Conservation (phyloP, 495 filamentous ascomycete species). For the Penicillium ucsense region DNA sequence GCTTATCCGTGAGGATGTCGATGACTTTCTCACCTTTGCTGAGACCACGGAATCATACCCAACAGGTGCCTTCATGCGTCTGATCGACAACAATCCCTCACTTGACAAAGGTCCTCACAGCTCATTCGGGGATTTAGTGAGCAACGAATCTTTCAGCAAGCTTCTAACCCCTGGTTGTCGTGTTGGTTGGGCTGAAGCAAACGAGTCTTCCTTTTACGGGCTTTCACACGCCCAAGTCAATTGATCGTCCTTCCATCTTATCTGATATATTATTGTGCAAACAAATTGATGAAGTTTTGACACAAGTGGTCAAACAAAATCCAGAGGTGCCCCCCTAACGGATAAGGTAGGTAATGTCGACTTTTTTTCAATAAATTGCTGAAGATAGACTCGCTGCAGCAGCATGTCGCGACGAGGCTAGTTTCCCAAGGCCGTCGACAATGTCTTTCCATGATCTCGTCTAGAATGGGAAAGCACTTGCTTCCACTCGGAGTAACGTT, state of each 20-base stretch:
- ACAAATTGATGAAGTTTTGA: not conserved
- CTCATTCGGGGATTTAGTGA: conserved; percentile 54
- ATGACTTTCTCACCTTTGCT: conserved; percentile 60
- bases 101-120: conserved; percentile 33
- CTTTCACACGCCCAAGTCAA: conserved; percentile 42
- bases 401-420: conserved; percentile 34
- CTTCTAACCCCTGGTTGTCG: conserved; percentile 56
- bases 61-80: conserved; percentile 16
- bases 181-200: conserved; percentile 63
- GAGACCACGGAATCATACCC: conserved; percentile 3
- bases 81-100: conserved; percentile 54
- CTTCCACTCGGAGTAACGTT: conserved; percentile 40
- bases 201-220: conserved; percentile 44
- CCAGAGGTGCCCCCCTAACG: conserved; percentile 66
- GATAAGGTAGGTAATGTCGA: conserved; percentile 52
- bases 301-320: conserved; percentile 46
- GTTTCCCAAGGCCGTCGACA: conserved; percentile 40
- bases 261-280: not conserved
- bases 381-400: conserved; percentile 28
- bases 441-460: conserved; percentile 31
- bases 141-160: conserved; percentile 66
- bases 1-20: conserved; percentile 64
- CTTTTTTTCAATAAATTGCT: conserved; percentile 53
- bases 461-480: conserved; percentile 40
- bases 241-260: conserved; percentile 10